Evolutionary conservation across 2,329 filamentous ascomycete species (phyloP).

Genomic region (Botryotinia globosa): DNA sequence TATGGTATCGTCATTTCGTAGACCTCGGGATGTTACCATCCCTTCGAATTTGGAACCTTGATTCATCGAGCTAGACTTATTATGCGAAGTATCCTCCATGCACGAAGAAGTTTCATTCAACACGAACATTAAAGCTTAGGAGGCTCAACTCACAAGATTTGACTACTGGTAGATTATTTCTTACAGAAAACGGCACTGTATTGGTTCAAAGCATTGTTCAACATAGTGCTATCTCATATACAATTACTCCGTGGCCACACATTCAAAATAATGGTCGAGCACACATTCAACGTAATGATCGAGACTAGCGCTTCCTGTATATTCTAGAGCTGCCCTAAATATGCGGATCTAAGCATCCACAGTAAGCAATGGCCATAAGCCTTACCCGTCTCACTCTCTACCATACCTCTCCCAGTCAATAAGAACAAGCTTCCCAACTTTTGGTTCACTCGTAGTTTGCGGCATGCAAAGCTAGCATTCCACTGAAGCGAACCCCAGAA

Average conservation of each 20-base stretch:
- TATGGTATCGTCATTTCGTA: conserved; percentile 50
- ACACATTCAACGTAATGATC: background rate
- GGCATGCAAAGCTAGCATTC: background rate
- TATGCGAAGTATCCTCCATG: background rate
- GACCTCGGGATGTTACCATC: background rate
- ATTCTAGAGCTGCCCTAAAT: background rate
- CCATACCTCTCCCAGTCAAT: background rate
- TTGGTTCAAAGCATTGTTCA: background rate
- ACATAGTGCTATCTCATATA: background rate
- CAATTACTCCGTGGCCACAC: background rate
- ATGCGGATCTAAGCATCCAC: no score
- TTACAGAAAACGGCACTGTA: background rate
- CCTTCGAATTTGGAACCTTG: background rate
- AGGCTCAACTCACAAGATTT: background rate
- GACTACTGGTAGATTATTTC: background rate
- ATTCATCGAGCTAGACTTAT: background rate
- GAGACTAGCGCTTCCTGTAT: background rate
- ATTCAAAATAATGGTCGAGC: background rate
- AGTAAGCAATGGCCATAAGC: background rate
- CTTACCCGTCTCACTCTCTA: background rate
- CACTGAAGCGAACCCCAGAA: background rate
- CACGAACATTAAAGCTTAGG: background rate
- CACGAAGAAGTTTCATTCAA: background rate
- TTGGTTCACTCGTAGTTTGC: background rate
- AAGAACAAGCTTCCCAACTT: background rate